Evolutionary conservation across 106 monocot genomes (phyloP), one percentile per base, ranked within the genome.

Genomic region (Agapanthus africanus): DNA sequence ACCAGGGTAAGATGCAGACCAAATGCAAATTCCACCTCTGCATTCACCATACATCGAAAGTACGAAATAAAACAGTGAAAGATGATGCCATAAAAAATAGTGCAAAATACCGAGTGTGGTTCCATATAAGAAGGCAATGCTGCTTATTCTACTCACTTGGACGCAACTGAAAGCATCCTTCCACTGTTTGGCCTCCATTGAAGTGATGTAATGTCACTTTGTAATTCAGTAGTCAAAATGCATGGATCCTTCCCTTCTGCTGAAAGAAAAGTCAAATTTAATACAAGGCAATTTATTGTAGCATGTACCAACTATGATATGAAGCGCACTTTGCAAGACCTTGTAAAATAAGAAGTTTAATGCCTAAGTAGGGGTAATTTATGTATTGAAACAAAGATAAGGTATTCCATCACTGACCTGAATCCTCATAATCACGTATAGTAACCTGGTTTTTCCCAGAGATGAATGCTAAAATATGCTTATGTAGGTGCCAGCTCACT

Each of bases 131-230:
- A 60, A 19, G 37, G 1, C 2, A 28, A 15, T 23, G 25, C 40
- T 19, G 33, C 8, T 67, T 11, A 65, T 37, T 42, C 62, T 65
- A 59, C 88, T 75, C 75, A 88, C 97, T 80, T 87, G 85, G 90
- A 87, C 50, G 83, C 90, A 73, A 99, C 82, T 70, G 85, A 74
- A 41, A 99, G 78, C 68, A 79, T 83, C 71, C 80, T 99, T 34
- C 99, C 99, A 78, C 93, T 81, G 25, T 90, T 90, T 49, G 93
- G 93, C 71, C 99, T 84, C 99, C 99, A 99, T 66, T 83, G 81
- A 39, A 99, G 63, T 39, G 79, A 42, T 73, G 85, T 87, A 62
- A 99, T 70, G 36, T 85, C 79, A 73, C 76, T 87, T 78, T 93
- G 99, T 28, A 66, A 79, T 74, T 92, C 93, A 65, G 85, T 83